Conservation (phyloP, 768 basidiomycete species). For the Gautieria morchelliformis region DNA sequence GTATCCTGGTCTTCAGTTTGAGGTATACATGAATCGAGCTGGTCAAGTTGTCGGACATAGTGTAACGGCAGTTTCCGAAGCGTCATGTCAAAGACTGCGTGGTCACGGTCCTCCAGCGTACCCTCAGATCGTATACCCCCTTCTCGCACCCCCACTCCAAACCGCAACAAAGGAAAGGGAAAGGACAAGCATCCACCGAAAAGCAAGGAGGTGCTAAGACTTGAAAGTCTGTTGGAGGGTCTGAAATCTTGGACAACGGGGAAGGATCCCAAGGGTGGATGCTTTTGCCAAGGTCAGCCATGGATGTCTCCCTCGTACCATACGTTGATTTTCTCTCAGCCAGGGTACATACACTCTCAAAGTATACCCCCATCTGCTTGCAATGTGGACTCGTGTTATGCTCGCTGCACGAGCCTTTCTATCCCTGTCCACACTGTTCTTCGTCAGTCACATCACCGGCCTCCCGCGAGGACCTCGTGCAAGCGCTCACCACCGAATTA, state of each 20-base stretch:
- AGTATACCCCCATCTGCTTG: conserved; percentile 44
- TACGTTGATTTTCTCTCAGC: conserved; percentile 26
- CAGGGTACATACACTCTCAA: conserved; percentile 46
- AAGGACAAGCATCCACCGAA: conserved; percentile 25
- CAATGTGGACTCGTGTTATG: conserved; percentile 59
- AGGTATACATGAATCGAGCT: no score
- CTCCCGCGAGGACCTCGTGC: conserved; percentile 28
- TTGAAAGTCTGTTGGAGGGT: conserved; percentile 39
- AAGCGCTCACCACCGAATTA: conserved; percentile 36
- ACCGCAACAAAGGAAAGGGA: conserved; percentile 26
- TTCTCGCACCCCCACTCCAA: conserved; percentile 14
- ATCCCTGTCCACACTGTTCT: conserved; percentile 46
- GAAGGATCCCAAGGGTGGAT: conserved; percentile 54
- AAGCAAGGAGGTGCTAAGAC: conserved; percentile 36
- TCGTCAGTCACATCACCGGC: conserved; percentile 27
- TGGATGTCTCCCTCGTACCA: not conserved
- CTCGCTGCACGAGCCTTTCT: conserved; percentile 41
- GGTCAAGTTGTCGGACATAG: not conserved
- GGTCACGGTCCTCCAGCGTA: not conserved
- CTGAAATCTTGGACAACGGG: conserved; percentile 22
- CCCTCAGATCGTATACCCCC: conserved; percentile 13
- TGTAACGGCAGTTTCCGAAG: not conserved
- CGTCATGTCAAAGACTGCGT: not conserved
- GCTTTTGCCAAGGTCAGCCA: conserved; percentile 54
- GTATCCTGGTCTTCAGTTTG: not conserved